phyloP scores from a whole-genome alignment of 139 green algal species.

The Gonium pectorale region DNA sequence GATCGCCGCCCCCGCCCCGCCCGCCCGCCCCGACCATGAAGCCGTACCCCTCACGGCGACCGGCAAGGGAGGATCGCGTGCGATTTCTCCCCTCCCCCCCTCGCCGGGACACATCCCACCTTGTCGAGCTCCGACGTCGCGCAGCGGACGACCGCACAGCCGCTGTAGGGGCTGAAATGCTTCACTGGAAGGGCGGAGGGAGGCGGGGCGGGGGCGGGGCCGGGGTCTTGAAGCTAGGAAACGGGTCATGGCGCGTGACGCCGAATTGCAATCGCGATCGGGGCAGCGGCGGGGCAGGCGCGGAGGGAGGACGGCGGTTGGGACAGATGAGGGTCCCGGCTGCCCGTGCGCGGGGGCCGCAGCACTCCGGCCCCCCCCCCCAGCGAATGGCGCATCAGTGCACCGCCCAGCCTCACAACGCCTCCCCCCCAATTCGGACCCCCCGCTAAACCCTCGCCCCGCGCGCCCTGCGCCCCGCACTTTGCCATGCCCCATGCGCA shows the following conservation, averaged over 20 bases:
- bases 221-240: too few relatives aligned
- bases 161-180: conserved; percentile 29
- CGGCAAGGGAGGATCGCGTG: too few relatives aligned
- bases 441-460: too few relatives aligned
- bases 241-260: too few relatives aligned
- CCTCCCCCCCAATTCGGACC: too few relatives aligned
- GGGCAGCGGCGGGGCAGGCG: not conserved
- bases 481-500: too few relatives aligned
- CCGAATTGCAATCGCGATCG: too few relatives aligned
- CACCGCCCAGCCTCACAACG: too few relatives aligned
- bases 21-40: not conserved
- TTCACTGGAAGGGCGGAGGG: not conserved
- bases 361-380: not conserved
- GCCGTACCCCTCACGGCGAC: too few relatives aligned
- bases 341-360: not conserved
- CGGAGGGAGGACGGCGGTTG: not conserved
- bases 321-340: not conserved
- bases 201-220: too few relatives aligned
- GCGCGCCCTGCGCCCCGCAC: too few relatives aligned
- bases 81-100: not conserved
- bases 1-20: not conserved
- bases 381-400: too few relatives aligned
- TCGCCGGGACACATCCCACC: not conserved
- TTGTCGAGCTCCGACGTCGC: not conserved
- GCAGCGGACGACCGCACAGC: not conserved